Evolutionary conservation across 1,284 basidiomycete genomes (phyloP).

Genomic region (Austroboletus niveus): DNA sequence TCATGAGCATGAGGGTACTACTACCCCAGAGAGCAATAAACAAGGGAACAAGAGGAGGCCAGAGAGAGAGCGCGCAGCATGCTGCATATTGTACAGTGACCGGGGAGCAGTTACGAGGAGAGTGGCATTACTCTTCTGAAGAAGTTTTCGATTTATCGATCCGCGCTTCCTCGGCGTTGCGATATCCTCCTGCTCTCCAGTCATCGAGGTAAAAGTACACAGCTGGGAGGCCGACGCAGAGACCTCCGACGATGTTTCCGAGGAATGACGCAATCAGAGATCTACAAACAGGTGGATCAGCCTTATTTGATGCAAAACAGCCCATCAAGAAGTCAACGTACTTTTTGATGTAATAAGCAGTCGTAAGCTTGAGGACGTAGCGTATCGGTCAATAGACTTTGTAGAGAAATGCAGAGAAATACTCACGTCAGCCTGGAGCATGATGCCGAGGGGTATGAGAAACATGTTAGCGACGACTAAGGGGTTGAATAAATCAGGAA

Average conservation of each 20-base stretch:
- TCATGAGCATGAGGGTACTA: not conserved
- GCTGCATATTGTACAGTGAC: too few species aligned
- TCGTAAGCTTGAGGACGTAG: conserved; percentile 42
- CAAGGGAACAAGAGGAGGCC: too few species aligned
- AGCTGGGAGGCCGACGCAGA: conserved; percentile 61
- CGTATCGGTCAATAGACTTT: conserved; percentile 5
- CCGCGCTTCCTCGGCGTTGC: conserved; percentile 37
- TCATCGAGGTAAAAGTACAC: conserved; percentile 61
- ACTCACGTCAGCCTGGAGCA: conserved; percentile 65
- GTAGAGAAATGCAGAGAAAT: not conserved
- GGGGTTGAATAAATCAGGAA: conserved; percentile 1
- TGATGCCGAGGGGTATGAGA: conserved; percentile 68
- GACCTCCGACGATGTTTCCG: conserved; percentile 68
- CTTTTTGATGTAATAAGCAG: conserved; percentile 66
- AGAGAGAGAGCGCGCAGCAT: too few species aligned
- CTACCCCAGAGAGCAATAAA: too few species aligned
- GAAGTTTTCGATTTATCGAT: conserved; percentile 12
- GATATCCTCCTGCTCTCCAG: conserved; percentile 40
- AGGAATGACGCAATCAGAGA: conserved; percentile 67
- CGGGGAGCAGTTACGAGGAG: too few species aligned
- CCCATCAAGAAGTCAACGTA: conserved; percentile 28
- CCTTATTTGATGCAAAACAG: not conserved
- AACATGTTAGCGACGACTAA: conserved; percentile 74
- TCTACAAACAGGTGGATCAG: conserved; percentile 31
- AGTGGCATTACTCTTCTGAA: conserved; percentile 20